Evolutionary conservation across 2,329 filamentous ascomycete genomes (phyloP), one percentile per base, ranked within the genome.

Genomic region (Cladophialophora chaetospira): DNA sequence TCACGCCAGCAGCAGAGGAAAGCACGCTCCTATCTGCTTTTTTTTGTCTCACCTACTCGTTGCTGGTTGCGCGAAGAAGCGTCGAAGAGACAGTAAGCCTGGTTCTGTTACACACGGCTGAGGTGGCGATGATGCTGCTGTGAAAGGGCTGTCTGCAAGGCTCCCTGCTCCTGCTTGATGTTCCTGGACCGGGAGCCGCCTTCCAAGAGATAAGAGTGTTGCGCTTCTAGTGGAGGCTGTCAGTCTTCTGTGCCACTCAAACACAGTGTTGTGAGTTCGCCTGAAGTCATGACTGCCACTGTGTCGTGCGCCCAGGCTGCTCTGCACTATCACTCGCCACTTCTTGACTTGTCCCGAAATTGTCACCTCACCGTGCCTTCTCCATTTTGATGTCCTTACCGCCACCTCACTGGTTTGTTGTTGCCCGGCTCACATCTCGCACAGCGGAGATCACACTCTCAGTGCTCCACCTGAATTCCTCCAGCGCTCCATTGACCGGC

Each of bases 201-300:
- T n/a, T n/a, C n/a, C n/a, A n/a, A 51, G 5, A 49, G 46, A 56
- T 56, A 56, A 49, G 36, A 56, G 54, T 26, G 54, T 42, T 33
- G 48, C 31, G 53, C 31, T 46, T 28, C 33, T 26, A 50, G 46
- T 56, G 53, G n/a, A n/a, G n/a, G n/a, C n/a, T n/a, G n/a, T n/a
- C n/a, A n/a, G n/a, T n/a, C 28, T 31, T 15, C 8, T 38, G 9
- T n/a, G 35, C 35, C 35, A 38, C 35, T 38, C 35, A 38, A n/a
- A n/a, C n/a, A n/a, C n/a, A n/a, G n/a, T 13, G 13, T 33, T 33
- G 13, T 13, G 53, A 51, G 36, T 33, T 21, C 3, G 11, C 13
- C 19, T 10, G n/a, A n/a, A n/a, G n/a, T n/a, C n/a, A n/a, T n/a
- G n/a, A n/a, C n/a, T n/a, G n/a, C n/a, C 11, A 36, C 8, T n/a